Conservation (phyloP, 345 rosid genomes). For the Citrus australasica region DNA sequence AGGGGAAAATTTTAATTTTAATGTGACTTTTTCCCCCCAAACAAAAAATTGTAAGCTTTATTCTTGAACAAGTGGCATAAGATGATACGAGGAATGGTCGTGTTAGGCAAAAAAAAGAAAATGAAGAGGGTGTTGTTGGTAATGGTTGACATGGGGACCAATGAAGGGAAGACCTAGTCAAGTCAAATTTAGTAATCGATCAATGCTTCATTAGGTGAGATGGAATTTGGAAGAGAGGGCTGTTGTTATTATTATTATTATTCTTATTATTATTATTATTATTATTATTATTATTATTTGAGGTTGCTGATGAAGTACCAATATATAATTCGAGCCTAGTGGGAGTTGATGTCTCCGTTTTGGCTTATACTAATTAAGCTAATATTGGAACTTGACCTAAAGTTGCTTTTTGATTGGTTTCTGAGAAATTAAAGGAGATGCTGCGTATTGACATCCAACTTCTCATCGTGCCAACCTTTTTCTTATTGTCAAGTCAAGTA, state of each 20-base stretch:
- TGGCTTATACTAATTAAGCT: neutral
- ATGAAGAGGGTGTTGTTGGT: too few species aligned
- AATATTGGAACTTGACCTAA: neutral
- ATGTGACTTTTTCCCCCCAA: fast-evolving
- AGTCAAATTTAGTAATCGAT: neutral
- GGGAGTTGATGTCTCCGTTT: neutral
- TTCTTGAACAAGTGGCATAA: neutral
- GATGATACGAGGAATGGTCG: neutral
- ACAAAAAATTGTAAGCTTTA: neutral
- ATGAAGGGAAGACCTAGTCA: neutral
- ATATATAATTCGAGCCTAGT: neutral
- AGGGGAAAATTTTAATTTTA: neutral
- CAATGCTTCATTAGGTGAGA: too few species aligned
- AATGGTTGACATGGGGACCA: neutral
- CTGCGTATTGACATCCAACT: neutral
- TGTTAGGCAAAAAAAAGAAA: neutral
- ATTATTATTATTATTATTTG: neutral
- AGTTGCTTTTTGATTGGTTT: neutral
- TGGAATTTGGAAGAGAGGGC: too few species aligned
- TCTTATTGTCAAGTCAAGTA: neutral
- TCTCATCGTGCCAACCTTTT: neutral
- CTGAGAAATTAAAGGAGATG: neutral
- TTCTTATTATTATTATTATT: too few species aligned
- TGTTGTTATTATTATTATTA: too few species aligned
- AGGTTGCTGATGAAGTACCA: neutral